Evolutionary conservation across 805 yeast species (phyloP).

Genomic region (Candida piceae): DNA sequence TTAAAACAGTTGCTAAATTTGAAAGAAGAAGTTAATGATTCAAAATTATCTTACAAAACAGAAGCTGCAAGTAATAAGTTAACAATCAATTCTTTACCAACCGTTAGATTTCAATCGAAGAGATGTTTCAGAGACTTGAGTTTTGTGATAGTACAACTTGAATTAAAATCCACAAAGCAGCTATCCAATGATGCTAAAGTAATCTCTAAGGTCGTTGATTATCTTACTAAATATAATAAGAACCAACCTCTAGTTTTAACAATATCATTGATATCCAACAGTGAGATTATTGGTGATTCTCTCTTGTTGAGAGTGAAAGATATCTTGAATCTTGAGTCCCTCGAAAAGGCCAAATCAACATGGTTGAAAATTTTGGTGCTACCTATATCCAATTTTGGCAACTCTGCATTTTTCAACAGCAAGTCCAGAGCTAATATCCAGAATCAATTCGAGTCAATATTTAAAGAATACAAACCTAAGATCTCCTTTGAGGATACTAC

Average conservation of each 20-base stretch:
- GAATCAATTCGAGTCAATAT: too few relatives aligned
- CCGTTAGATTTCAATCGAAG: constrained; percentile 29
- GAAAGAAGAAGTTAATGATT: constrained; percentile 14
- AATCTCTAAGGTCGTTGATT: constrained; percentile 16
- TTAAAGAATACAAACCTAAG: too few relatives aligned
- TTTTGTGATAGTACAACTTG: constrained; percentile 49
- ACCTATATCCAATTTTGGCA: background rate
- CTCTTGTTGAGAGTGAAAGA: background rate
- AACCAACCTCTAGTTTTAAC: too few relatives aligned
- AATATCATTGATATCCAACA: too few relatives aligned
- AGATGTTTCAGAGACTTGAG: constrained; percentile 36
- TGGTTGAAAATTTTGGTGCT: constrained; percentile 2
- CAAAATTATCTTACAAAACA: constrained; percentile 9
- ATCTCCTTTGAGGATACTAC: background rate
- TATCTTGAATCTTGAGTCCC: background rate
- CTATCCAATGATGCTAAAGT: constrained; percentile 15
- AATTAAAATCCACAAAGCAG: constrained; percentile 28
- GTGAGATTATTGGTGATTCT: background rate
- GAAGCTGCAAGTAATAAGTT: constrained; percentile 15
- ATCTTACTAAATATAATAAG: constrained; percentile 12
- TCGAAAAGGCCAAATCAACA: background rate
- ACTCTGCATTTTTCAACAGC: too few relatives aligned
- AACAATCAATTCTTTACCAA: constrained; percentile 39
- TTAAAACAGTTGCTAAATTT: constrained; percentile 40
- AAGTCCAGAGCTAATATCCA: too few relatives aligned